Conservation (phyloP, 1,284 basidiomycete genomes). For the Ceratorhiza oryzae-sativae region DNA sequence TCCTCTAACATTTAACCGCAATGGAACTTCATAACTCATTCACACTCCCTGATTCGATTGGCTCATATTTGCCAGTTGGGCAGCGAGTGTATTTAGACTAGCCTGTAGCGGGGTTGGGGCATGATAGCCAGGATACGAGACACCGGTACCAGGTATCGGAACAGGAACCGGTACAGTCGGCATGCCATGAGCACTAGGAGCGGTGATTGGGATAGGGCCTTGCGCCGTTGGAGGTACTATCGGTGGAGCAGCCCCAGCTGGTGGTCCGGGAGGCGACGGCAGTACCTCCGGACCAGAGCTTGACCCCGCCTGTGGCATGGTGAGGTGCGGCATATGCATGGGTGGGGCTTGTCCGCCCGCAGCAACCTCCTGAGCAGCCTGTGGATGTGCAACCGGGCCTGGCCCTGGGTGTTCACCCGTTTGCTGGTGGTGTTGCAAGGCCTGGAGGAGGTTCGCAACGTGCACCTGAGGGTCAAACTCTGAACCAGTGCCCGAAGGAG, state of each 20-base stretch:
- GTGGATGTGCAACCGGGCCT: neutral
- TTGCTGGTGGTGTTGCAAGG: constrained; percentile 13
- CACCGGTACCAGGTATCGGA: neutral
- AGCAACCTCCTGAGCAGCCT: neutral
- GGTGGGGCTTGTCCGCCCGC: neutral
- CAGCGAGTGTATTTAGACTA: constrained; percentile 17
- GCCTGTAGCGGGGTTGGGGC: constrained; percentile 24
- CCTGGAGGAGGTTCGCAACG: constrained; percentile 28
- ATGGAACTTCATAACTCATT: neutral
- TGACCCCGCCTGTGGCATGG: neutral
- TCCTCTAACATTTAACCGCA: no score
- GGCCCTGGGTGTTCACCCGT: neutral
- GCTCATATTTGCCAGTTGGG: constrained; percentile 31
- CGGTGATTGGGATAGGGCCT: neutral
- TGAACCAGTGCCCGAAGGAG: neutral
- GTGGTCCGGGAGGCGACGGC: neutral
- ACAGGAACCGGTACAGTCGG: neutral
- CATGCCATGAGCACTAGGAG: neutral
- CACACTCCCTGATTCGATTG: constrained; percentile 18
- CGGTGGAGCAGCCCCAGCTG: neutral
- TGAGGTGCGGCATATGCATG: neutral
- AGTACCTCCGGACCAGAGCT: neutral
- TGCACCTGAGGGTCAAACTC: constrained; percentile 35
- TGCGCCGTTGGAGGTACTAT: neutral
- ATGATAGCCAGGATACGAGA: constrained; percentile 7